phyloP scores from a whole-genome alignment of 331 rosid genomes.

The Stylosanthes scabra region DNA sequence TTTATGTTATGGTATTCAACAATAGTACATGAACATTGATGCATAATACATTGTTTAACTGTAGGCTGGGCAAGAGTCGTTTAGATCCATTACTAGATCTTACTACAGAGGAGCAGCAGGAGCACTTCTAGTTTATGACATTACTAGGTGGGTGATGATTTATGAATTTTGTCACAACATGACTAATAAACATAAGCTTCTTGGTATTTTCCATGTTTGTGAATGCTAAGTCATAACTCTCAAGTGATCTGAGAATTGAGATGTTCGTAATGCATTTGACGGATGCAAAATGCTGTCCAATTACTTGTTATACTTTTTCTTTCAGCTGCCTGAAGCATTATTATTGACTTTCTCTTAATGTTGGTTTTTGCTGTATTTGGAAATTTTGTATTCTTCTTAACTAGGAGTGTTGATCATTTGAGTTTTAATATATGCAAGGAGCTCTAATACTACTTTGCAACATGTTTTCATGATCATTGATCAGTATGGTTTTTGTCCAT shows the following conservation, averaged over 20 bases:
- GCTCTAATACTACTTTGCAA: conserved; percentile 18
- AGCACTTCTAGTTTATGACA: conserved; percentile 94
- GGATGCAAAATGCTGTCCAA: conserved; percentile 18
- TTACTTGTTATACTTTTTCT: not conserved
- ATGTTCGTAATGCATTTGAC: not conserved
- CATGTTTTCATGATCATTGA: conserved; percentile 22
- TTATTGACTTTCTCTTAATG: not conserved
- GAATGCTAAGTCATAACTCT: not conserved
- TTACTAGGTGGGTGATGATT: conserved; percentile 71
- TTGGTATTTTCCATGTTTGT: conserved; percentile 11
- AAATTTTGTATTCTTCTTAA: conserved; percentile 18
- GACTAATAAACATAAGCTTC: conserved; percentile 19
- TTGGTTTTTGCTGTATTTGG: conserved; percentile 15
- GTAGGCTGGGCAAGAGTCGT: conserved; percentile 98
- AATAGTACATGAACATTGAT: conserved; percentile 31
- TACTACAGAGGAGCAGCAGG: conserved; percentile 98
- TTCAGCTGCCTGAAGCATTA: conserved; percentile 8
- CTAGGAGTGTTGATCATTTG: conserved; percentile 4
- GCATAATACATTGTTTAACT: conserved; percentile 28
- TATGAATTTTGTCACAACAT: conserved; percentile 12
- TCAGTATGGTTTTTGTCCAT: not conserved
- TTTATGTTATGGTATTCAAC: conserved; percentile 1
- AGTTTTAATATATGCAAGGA: not conserved
- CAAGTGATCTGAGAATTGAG: not conserved
- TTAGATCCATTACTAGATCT: conserved; percentile 95